Conservation (phyloP, 2,329 filamentous ascomycete species). For the Monilinia laxa region DNA sequence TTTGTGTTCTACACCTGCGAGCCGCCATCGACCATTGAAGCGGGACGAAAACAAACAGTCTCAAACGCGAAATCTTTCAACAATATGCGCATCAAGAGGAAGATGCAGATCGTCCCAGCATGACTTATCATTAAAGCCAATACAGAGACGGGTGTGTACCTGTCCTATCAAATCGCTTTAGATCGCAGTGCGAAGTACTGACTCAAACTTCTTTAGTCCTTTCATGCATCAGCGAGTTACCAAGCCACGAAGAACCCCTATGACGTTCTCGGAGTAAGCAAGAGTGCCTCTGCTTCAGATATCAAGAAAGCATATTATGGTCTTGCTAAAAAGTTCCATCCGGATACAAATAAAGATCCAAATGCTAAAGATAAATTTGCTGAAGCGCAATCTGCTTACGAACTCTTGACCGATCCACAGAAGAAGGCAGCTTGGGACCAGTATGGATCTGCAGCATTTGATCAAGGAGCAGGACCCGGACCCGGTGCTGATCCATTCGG, state of each 20-base stretch:
- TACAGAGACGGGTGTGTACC: slow-evolving; percentile 35
- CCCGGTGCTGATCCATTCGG: slow-evolving; percentile 59
- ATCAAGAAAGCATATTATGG: slow-evolving; percentile 99
- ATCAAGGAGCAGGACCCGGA: slow-evolving; percentile 62
- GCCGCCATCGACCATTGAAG: slow-evolving; percentile 29
- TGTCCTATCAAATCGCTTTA: background rate
- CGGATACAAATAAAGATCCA: slow-evolving; percentile 95
- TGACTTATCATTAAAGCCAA: background rate
- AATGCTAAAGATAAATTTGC: slow-evolving; percentile 92
- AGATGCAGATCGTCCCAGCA: slow-evolving; percentile 13
- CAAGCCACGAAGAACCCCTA: slow-evolving; percentile 71
- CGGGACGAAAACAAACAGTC: slow-evolving; percentile 27
- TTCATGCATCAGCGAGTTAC: slow-evolving; percentile 37
- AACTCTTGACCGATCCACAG: slow-evolving; percentile 86
- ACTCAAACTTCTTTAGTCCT: slow-evolving; percentile 30
- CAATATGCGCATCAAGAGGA: background rate
- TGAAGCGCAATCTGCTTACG: slow-evolving; percentile 91
- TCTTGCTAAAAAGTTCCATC: slow-evolving; percentile 94
- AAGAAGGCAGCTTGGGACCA: slow-evolving; percentile 92
- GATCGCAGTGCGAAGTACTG: slow-evolving; percentile 8
- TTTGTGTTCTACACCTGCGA: slow-evolving; percentile 33
- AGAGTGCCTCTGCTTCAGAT: slow-evolving; percentile 75
- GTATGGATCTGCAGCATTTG: slow-evolving; percentile 84
- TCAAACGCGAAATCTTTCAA: slow-evolving; percentile 29
- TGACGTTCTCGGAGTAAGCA: slow-evolving; percentile 77